Conservation (phyloP, 345 rosid genomes). For the Pistacia integerrima region DNA sequence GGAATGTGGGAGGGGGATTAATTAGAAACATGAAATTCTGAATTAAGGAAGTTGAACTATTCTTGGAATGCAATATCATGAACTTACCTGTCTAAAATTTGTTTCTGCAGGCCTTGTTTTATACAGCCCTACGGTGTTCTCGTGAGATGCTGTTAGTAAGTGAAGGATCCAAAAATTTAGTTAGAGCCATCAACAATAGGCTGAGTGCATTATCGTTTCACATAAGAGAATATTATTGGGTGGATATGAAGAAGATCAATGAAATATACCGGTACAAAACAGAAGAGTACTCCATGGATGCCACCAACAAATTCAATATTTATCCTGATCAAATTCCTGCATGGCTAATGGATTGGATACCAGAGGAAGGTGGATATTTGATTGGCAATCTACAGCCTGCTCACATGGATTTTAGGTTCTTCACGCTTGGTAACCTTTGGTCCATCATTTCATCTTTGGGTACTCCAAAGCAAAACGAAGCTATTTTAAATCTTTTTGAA, state of each 20-base stretch:
- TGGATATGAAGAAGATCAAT: conserved; percentile 77
- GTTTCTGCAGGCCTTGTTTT: conserved; percentile 67
- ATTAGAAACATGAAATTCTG: background rate
- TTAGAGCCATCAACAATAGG: conserved; percentile 77
- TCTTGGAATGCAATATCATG: background rate
- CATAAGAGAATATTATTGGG: conserved; percentile 90
- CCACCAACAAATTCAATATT: conserved; percentile 84
- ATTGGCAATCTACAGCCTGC: conserved; percentile 84
- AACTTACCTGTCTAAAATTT: conserved; percentile 1
- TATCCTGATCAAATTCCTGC: conserved; percentile 88
- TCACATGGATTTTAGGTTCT: conserved; percentile 89
- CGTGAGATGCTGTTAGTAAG: conserved; percentile 70
- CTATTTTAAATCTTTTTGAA: conserved; percentile 68
- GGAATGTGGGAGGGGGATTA: background rate
- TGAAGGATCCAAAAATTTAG: conserved; percentile 71
- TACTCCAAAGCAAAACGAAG: conserved; percentile 76
- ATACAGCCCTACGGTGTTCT: conserved; percentile 71
- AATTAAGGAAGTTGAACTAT: background rate
- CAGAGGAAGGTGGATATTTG: conserved; percentile 80
- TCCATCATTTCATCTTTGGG: conserved; percentile 75
- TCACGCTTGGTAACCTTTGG: conserved; percentile 87
- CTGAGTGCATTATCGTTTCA: conserved; percentile 85
- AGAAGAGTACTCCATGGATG: conserved; percentile 85
- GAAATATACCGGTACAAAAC: conserved; percentile 92
- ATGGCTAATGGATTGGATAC: conserved; percentile 93